Evolutionary conservation across 108 stramenopile genomes (phyloP).

Genomic region (Skeletonema potamos): DNA sequence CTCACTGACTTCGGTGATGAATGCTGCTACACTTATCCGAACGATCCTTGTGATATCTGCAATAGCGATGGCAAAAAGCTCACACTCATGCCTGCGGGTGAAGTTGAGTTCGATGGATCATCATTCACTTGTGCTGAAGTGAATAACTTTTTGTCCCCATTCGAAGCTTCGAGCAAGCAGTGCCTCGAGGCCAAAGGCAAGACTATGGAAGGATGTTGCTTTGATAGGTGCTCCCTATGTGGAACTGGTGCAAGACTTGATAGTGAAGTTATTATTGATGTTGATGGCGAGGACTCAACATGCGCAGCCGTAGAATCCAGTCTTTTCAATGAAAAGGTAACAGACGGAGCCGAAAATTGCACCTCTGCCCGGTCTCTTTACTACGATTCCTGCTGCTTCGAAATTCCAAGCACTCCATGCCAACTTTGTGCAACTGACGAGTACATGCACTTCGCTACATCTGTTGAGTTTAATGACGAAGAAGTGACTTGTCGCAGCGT

Average conservation of each 20-base stretch:
- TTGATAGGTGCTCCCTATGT: slow-evolving; percentile 46
- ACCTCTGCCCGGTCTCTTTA: slow-evolving; percentile 25
- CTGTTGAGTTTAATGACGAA: slow-evolving; percentile 36
- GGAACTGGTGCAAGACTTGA: slow-evolving; percentile 42
- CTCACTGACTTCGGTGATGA: slow-evolving; percentile 18
- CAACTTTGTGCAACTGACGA: slow-evolving; percentile 40
- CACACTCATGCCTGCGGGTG: slow-evolving; percentile 41
- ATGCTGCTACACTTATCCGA: slow-evolving; percentile 40
- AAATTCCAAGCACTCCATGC: slow-evolving; percentile 37
- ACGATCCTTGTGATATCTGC: slow-evolving; percentile 40
- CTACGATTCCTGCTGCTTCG: slow-evolving; percentile 46
- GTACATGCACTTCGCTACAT: slow-evolving; percentile 34
- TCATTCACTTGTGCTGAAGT: slow-evolving; percentile 46
- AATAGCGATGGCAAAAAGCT: slow-evolving; percentile 23
- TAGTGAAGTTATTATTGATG: slow-evolving; percentile 30
- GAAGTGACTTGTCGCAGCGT: slow-evolving; percentile 41
- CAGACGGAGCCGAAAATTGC: slow-evolving; percentile 30
- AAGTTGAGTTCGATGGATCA: slow-evolving; percentile 33
- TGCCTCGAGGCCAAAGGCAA: slow-evolving; percentile 18
- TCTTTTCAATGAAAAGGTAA: slow-evolving; percentile 32
- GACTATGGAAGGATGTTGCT: slow-evolving; percentile 30
- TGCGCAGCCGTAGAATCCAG: slow-evolving; percentile 35
- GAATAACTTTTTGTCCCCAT: slow-evolving; percentile 43
- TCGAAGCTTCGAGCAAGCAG: slow-evolving; percentile 33
- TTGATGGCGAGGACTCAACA: slow-evolving; percentile 25